Base-by-base conservation (phyloP, 129 eudicot species). In the Smallanthus sonchifolius region DNA sequence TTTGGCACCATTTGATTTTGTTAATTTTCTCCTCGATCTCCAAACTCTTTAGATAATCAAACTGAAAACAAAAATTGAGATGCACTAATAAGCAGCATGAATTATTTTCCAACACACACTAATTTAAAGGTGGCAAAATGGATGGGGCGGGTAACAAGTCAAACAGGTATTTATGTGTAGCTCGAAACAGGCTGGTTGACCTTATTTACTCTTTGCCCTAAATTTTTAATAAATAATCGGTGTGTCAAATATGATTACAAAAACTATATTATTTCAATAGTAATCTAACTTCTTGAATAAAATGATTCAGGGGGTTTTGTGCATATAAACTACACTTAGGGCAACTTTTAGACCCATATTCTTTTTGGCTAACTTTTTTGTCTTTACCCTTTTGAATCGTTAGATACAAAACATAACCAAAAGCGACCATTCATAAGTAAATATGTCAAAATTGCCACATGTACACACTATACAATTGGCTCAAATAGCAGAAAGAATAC, bases 21-120 rank as follows among this genome's bases (percentile, higher is more conserved):
- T 95, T 95, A 83, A 95, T 95, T 72, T 95, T 95, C 90, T 95
- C 99, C 85, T 95, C 99, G 49, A 95, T 95, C 80, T 95, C 99
- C 86, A 95, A 87, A 83, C 97, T 91, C 92, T 95, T 95, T 55
- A 95, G 88, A 79, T 95, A 95, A 82, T 95, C 99, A 88, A 95
- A 95, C 99, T 95, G 96, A 82, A 82, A 55, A 63, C 72, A 69
- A 65, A 83, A 39, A 19, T 51, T n/a, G 45, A 71, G 13, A 68
- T 16, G 36, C 32, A 73, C 19, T 38, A 61, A 6, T 61, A 32
- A 61, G 67, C 40, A 61, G 35, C 42, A 61, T 34, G 67, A 14
- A 32, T 13, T 34, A 65, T 49, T 30, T 19, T 64, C 38, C 66
- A 43, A 9, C 59, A 44, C 36, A 38, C 34, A 35, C 63, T 60